Evolutionary conservation across 2,329 filamentous ascomycete species (phyloP).

Genomic region (Colletotrichum coccodes): DNA sequence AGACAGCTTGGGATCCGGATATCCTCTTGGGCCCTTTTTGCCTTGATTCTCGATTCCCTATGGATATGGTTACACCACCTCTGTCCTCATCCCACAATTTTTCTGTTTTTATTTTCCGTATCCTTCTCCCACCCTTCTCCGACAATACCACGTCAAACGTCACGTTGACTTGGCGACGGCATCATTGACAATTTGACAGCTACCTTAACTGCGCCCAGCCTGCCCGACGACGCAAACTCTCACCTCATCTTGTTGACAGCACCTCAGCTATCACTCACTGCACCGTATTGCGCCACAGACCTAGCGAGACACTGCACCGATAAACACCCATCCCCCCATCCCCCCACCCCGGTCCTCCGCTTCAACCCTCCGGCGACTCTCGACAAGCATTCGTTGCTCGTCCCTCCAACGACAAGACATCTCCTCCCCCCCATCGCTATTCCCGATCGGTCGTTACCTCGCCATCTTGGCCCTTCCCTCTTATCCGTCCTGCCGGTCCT

Average conservation of each 20-base stretch:
- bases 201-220: neutral
- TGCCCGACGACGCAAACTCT: neutral
- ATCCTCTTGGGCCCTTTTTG: slow-evolving; percentile 27
- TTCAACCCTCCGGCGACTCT: neutral
- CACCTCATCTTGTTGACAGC: neutral
- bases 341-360: slow-evolving; percentile 3
- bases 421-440: neutral
- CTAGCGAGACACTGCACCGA: neutral
- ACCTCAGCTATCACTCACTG: too few species aligned
- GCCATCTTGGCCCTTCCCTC: neutral
- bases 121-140: neutral
- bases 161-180: slow-evolving; percentile 24
- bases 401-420: neutral
- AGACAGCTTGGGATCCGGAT: neutral
- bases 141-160: slow-evolving; percentile 12
- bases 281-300: neutral
- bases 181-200: neutral
- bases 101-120: neutral
- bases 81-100: slow-evolving; percentile 5
- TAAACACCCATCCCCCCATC: neutral
- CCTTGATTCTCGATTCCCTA: slow-evolving; percentile 16
- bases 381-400: slow-evolving; percentile 7
- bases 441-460: neutral
- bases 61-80: neutral
- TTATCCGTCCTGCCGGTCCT: neutral